phyloP scores from a whole-genome alignment of 805 yeast species.

The Kodamaea fukazawae region DNA sequence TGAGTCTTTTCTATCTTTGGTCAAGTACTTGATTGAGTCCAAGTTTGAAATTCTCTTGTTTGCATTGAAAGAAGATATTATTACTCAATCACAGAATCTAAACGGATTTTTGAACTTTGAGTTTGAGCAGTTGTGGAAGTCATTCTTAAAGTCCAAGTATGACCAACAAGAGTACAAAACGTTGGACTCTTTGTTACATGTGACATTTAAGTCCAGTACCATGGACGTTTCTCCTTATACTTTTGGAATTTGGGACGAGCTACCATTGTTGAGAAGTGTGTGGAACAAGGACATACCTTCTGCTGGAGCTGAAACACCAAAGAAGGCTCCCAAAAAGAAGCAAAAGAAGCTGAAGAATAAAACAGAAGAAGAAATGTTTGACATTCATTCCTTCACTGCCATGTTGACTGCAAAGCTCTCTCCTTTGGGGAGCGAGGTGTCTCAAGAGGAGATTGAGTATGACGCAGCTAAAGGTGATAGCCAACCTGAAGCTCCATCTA shows the following conservation, averaged over 20 bases:
- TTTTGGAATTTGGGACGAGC: conserved; percentile 18
- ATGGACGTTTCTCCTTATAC: conserved; percentile 18
- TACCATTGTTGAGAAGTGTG: conserved; percentile 19
- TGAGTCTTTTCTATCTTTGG: conserved; percentile 17
- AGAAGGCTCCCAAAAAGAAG: conserved; percentile 1
- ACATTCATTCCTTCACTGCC: conserved; percentile 28
- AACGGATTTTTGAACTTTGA: conserved; percentile 14
- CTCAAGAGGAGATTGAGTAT: conserved; percentile 2
- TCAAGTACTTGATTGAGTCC: conserved; percentile 24
- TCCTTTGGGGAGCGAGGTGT: conserved; percentile 7
- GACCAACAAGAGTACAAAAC: conserved; percentile 12
- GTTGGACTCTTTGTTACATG: conserved; percentile 21
- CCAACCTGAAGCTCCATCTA: too few species aligned
- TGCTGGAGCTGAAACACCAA: neutral
- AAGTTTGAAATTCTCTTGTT: conserved; percentile 26
- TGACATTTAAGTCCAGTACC: conserved; percentile 10
- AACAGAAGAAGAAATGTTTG: conserved; percentile 13
- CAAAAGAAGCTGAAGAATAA: neutral
- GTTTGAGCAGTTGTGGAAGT: conserved; percentile 20
- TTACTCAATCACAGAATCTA: conserved; percentile 11
- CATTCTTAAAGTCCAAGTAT: conserved; percentile 14
- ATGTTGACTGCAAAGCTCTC: conserved; percentile 22
- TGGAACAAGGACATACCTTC: conserved; percentile 13
- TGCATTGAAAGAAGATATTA: conserved; percentile 17
- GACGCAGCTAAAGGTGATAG: too few species aligned